Base-by-base conservation (phyloP, 1,284 basidiomycete genomes). In the Polyporus tsugae region DNA sequence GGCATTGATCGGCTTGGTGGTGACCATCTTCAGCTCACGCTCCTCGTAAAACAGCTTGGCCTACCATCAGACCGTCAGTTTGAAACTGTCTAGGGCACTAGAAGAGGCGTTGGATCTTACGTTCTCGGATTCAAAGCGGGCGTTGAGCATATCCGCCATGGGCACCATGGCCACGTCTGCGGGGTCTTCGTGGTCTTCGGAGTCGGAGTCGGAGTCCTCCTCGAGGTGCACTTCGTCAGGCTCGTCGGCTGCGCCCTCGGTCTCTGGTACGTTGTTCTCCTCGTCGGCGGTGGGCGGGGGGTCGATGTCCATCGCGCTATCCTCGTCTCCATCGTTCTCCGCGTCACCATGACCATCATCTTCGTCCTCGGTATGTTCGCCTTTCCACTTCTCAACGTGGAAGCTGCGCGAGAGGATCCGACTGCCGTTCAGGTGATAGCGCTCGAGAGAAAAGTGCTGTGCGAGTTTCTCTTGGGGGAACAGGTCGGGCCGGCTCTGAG, bases 121-220 rank as follows among this genome's bases (percentile, higher is more conserved):
- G 74, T 98, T 98, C 80, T 96, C 93, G 39, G 87, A 87, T n/a
- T 89, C 91, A 78, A 89, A 95, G 65, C 90, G 88, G 6, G 96
- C 96, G 75, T 97, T 98, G 62, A 97, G 84, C 85, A 99, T 91
- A 80, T 99, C 97, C 1, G 97, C 98, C 85, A 99, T 92, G 0
- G 97, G 97, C 1, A 99, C 94, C 96, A 99, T 98, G 0, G 94
- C 91, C 11, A 96, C 91, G 72, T 95, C 90, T 1, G 87, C 84
- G 1, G 90, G 82, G 66, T 92, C 88, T 62, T 90, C 89, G 3
- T 81, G 84, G 11, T 90, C 89, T 13, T 89, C 88, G 4, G 89
- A 89, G 2, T 88, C 85, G 13, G 82, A 84, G 29, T 83, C 82
- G n/a, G 83, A 80, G 19, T 77, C 78, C 1, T 65, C 67, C 15